Evolutionary conservation across 2,329 filamentous ascomycete species (phyloP), one percentile per base, ranked within the genome.

Genomic region (Chrysoporthe cubensis): DNA sequence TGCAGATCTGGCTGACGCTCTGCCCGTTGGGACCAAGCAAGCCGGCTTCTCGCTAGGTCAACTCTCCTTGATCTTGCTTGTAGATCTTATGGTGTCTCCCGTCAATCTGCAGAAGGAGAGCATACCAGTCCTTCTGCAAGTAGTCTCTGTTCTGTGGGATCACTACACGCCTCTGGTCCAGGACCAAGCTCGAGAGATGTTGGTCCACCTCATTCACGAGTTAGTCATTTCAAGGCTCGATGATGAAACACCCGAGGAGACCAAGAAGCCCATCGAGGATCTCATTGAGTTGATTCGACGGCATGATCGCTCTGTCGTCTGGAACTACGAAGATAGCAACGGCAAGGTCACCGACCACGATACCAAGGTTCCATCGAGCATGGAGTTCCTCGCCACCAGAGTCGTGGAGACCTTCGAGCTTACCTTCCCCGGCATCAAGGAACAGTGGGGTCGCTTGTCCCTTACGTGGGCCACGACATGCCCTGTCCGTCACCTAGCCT

Each of bases 401-500:
- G 91, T 97, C 4, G 88, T 97, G 66, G 88, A 89, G 73, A 93
- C 96, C 43, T 97, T 99, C 76, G 90, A 92, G 71, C 82, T 94
- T 59, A 90, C 90, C 1, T 96, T 94, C 74, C 93, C 94, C 4
- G 90, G 91, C 0, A 91, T 99, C 71, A 93, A 94, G 74, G 93
- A 97, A 73, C 88, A 95, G 64, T 98, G 95, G 95, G 93, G 91
- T 8, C 92, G 93, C 71, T 86, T 97, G 43, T 95, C 95, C 0
- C 82, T 99, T 70, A 94, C 91, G 13, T 99, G 96, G 96, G 96
- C 96, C 11, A 98, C 96, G 0, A 97, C 94, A 3, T 99, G 96
- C 76, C 93, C 96, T 0, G 96, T 99, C 5, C 86, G 95, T 61
- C 96, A 99, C 80, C 84, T 99, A 63, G 96, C 96, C 1, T 99